Evolutionary conservation across 75 land plant species (phyloP).

Genomic region (Cryptomeria japonica): DNA sequence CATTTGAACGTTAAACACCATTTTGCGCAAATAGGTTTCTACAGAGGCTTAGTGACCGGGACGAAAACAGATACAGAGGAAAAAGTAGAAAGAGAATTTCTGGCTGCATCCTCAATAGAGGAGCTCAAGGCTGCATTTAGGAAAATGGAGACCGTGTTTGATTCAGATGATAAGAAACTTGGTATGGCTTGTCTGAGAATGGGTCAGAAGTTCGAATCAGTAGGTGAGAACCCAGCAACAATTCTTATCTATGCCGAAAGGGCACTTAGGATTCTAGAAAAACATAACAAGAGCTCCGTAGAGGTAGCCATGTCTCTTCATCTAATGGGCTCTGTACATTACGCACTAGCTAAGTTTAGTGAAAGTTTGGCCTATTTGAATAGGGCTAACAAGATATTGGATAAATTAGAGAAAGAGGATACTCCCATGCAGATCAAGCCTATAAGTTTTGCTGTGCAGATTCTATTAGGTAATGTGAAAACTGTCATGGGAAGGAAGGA

Average conservation of each 20-base stretch:
- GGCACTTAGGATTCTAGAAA: slow-evolving; percentile 53
- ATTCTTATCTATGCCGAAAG: slow-evolving; percentile 42
- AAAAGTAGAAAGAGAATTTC: slow-evolving; percentile 46
- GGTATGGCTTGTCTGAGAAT: slow-evolving; percentile 65
- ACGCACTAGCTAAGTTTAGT: slow-evolving; percentile 40
- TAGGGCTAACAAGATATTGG: slow-evolving; percentile 44
- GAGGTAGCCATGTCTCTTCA: slow-evolving; percentile 69
- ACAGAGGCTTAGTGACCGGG: neutral
- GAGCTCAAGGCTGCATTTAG: slow-evolving; percentile 40
- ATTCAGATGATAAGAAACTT: slow-evolving; percentile 36
- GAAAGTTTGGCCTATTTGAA: slow-evolving; percentile 63
- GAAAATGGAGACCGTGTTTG: slow-evolving; percentile 37
- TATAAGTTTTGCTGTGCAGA: slow-evolving; percentile 56
- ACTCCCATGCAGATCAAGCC: slow-evolving; percentile 35
- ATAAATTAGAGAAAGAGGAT: slow-evolving; percentile 24
- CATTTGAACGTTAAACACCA: neutral
- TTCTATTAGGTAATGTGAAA: slow-evolving; percentile 60
- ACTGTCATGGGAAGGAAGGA: slow-evolving; percentile 74
- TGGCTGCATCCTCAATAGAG: slow-evolving; percentile 37
- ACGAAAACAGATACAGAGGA: neutral
- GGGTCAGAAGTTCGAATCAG: slow-evolving; percentile 50
- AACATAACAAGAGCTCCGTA: slow-evolving; percentile 23
- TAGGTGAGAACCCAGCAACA: slow-evolving; percentile 41
- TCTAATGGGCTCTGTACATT: slow-evolving; percentile 57
- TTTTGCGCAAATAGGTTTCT: neutral